A percentile compares a stretch with the other conserved stretches of the same genome.
Conservation (phyloP, 345 rosid genomes). For the Heritiera littoralis region DNA sequence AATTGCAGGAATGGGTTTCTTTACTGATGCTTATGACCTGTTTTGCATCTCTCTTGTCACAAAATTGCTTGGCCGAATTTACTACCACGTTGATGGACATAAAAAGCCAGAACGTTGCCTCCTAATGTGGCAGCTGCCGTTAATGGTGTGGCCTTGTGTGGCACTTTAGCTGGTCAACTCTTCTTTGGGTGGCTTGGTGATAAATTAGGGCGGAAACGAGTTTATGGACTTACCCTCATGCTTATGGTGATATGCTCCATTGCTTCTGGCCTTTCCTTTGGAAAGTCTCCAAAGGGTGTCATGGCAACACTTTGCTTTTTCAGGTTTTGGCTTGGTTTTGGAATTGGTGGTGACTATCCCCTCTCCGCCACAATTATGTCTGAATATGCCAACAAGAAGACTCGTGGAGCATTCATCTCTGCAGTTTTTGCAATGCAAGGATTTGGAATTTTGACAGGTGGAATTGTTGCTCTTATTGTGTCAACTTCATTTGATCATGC, state of each 20-base stretch:
- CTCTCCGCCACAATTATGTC: conserved; percentile 66
- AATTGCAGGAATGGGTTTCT: conserved; percentile 45
- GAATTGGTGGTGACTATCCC: conserved; percentile 62
- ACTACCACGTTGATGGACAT: conserved; percentile 30
- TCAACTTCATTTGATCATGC: conserved; percentile 37
- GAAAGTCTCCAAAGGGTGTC: conserved; percentile 35
- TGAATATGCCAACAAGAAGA: conserved; percentile 60
- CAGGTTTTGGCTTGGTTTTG: conserved; percentile 65
- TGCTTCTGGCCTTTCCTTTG: conserved; percentile 56
- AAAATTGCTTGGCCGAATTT: conserved; percentile 35
- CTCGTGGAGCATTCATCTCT: conserved; percentile 54
- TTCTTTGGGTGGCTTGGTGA: conserved; percentile 65
- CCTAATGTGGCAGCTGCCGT: conserved; percentile 51
- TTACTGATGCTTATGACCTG: conserved; percentile 41
- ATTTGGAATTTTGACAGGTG: conserved; percentile 51
- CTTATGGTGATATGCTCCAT: conserved; percentile 50
- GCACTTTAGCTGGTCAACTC: conserved; percentile 57
- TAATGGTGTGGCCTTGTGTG: conserved; percentile 55
- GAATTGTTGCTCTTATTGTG: conserved; percentile 44
- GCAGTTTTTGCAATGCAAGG: conserved; percentile 68
- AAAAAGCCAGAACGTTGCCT: conserved; percentile 44
- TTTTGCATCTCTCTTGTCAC: conserved; percentile 34
- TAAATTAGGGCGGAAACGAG: conserved; percentile 48
- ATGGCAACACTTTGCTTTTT: conserved; percentile 58
- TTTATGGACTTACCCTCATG: conserved; percentile 57